A percentile compares a stretch with the other conserved stretches of the same genome.
Conservation (phyloP, 108 stramenopile species). For the Pseudonitzschia multistriata region DNA sequence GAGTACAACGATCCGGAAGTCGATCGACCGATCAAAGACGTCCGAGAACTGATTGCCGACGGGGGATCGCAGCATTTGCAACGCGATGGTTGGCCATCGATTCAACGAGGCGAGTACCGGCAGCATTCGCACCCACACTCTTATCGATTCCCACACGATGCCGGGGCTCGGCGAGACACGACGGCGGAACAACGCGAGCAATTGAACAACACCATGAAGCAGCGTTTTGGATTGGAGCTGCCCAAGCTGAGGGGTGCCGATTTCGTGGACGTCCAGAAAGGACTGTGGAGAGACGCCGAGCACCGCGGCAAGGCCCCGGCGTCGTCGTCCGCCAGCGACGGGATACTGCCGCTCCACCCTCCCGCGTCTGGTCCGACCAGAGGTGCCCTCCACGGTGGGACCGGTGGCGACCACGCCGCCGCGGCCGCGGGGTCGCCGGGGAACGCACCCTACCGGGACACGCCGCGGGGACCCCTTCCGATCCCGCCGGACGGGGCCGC, state of each 20-base stretch:
- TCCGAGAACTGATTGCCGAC: background rate
- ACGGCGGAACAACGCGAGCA: conserved; percentile 12
- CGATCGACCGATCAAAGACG: background rate
- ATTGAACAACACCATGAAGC: conserved; percentile 46
- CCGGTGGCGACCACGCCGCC: no score
- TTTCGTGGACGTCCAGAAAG: conserved; percentile 1
- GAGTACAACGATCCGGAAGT: background rate
- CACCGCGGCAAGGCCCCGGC: background rate
- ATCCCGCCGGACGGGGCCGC: background rate
- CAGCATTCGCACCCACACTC: background rate
- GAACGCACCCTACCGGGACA: background rate
- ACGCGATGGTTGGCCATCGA: background rate
- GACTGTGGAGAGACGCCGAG: background rate
- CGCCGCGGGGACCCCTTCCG: background rate
- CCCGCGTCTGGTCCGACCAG: background rate
- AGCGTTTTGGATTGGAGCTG: conserved; percentile 53
- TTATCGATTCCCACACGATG: background rate
- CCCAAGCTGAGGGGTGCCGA: conserved; percentile 22
- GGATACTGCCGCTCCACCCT: background rate
- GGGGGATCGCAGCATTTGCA: background rate
- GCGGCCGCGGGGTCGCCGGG: background rate
- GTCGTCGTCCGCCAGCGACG: background rate
- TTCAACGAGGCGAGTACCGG: background rate
- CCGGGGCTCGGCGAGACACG: background rate
- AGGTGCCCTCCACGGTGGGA: no score